Base-by-base conservation (phyloP, 345 rosid species). In the Corchorus capsularis region DNA sequence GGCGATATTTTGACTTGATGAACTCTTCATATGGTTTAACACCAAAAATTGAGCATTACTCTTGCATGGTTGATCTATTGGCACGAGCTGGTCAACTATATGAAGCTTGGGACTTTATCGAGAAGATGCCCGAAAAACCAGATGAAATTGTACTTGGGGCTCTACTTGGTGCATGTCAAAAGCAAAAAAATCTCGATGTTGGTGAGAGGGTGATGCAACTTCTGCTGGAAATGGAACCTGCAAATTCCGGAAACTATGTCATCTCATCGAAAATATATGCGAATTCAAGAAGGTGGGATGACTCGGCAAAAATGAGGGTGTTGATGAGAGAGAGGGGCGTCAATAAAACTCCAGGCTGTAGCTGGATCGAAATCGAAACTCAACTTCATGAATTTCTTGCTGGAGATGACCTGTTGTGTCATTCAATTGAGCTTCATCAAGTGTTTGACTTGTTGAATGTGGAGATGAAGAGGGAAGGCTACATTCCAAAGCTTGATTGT, bases 51-150 rank as follows among this genome's bases (percentile, higher is more conserved):
- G 97, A 93, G 89, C 97, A 94, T 83, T 90, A 85, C 85, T 87
- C 98, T 81, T 93, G 93, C 87, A 88, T 93, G 84, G 89, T 93
- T 68, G 97, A 94, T 81, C 97, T 94, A 64, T 74, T 88, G 74
- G 90, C 95, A 27, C 97, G 97, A 59, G 92, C 92, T 35, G 98
- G 98, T 41, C 65, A 69, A 79, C 72, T 94, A 20, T 19, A 82
- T 6, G 97, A 93, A 84, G 97, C 98, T n/a, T 93, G 95, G 97
- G 89, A 91, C 64, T 78, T 94, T 41, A 75, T 94, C 72, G 85
- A 82, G 75, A 88, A 75, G 77, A 91, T 86, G 90, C 98, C 97
- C 43, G 94, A 88, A 79, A 89, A 94, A 77, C 92, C 91, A 45
- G 98, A 94, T 69, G 97, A 84, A 84, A 77, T 89, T 78, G 77